Percentiles rank a stretch among this genome's conserved stretches.
Evolutionary conservation across 2,329 filamentous ascomycete genomes (phyloP).

Genomic region (Fusarium pseudoanthophilum): DNA sequence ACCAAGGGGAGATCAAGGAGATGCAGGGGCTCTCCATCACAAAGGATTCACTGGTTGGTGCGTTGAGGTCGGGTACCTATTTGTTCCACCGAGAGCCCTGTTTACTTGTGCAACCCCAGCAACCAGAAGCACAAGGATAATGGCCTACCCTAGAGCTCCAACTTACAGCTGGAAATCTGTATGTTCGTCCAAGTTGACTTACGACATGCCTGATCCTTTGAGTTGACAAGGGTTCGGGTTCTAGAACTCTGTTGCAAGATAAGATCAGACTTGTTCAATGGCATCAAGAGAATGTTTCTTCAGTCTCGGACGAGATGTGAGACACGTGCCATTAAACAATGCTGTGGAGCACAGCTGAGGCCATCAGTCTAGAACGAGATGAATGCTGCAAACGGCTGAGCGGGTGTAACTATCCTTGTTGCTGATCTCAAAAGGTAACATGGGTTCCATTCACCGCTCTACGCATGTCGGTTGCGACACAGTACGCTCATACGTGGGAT

Average conservation of each 20-base stretch:
- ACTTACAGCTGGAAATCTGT: not conserved
- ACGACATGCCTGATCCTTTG: not conserved
- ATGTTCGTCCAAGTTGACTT: not conserved
- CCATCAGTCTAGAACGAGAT: not conserved
- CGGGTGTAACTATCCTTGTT: conserved; percentile 8
- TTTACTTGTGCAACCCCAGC: conserved; percentile 27
- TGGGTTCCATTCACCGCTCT: not conserved
- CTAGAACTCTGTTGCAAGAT: not conserved
- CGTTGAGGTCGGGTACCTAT: not conserved
- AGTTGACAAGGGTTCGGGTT: not conserved
- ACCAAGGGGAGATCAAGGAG: not conserved
- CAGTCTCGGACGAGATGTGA: not conserved
- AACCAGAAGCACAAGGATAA: conserved; percentile 9
- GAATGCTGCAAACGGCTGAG: not conserved
- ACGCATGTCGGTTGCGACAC: not conserved
- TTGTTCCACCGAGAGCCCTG: conserved; percentile 6
- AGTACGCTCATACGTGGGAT: not conserved
- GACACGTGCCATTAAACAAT: not conserved
- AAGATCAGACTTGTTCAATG: not conserved
- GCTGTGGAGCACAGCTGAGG: not conserved
- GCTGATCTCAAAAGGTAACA: conserved; percentile 3
- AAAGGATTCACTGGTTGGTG: conserved; percentile 15
- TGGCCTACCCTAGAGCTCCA: not conserved
- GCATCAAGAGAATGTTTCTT: not conserved
- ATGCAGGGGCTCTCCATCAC: conserved; percentile 5